A percentile compares a stretch with the other conserved stretches of the same genome.
Conservation (phyloP, 2,329 filamentous ascomycete species). For the Plenodomus biglobosus region DNA sequence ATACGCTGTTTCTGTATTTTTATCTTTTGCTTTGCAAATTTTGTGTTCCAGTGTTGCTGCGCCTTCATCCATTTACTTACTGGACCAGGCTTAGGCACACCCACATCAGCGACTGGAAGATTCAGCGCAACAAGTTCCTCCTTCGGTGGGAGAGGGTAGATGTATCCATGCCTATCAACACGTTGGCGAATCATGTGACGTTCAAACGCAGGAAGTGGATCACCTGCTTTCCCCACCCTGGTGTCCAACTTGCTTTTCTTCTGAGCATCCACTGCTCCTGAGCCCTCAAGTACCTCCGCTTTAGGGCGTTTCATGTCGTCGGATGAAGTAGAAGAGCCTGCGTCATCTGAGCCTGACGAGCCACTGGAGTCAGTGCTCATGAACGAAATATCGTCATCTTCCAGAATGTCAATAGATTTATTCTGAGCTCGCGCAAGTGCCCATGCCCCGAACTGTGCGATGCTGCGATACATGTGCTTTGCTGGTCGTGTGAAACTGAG, state of each 20-base stretch:
- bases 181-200: constrained; percentile 91
- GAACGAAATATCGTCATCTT: constrained; percentile 75
- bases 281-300: constrained; percentile 15
- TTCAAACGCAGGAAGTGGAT: constrained; percentile 76
- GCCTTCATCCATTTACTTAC: constrained; percentile 80
- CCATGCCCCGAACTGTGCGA: constrained; percentile 94
- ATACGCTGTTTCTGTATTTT: constrained; percentile 73
- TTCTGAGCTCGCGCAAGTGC: constrained; percentile 80
- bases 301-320: constrained; percentile 28
- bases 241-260: constrained; percentile 12
- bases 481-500: constrained; percentile 95
- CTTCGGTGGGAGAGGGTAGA: constrained; percentile 66
- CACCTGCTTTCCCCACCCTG: constrained; percentile 79
- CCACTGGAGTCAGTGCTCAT: constrained; percentile 61
- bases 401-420: constrained; percentile 74
- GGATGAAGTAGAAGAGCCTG: constrained; percentile 19
- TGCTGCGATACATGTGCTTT: constrained; percentile 91
- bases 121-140: constrained; percentile 67
- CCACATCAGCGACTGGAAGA: constrained; percentile 66
- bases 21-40: constrained; percentile 68
- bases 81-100: constrained; percentile 76
- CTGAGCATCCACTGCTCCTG: constrained; percentile 18
- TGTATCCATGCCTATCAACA: constrained; percentile 74
- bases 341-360: constrained; percentile 17
- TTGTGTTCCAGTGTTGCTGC: constrained; percentile 72